Evolutionary conservation across 257 asterid genomes (phyloP), one percentile per base, ranked within the genome.

Genomic region (Solanum okadae): DNA sequence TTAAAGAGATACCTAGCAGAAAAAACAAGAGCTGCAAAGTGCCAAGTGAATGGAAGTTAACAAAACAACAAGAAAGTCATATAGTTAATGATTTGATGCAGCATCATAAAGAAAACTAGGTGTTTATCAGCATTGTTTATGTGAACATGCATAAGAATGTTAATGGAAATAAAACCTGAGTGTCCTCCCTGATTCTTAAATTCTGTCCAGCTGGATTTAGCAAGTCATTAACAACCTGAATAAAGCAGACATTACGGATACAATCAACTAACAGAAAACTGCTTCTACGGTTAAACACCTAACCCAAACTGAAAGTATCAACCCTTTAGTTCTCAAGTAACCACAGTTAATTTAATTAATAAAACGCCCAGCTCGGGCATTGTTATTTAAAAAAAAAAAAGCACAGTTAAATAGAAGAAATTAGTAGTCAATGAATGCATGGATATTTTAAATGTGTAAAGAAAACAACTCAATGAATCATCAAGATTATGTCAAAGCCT

Each of bases 131-230:
- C 86, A 46, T 5, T 81, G 35, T 76, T 76, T 81, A 81, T 9
- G 18, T 46, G 42, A 81, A 81, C 85, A 81, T 46, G 68, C 68
- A 81, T 81, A 27, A 81, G 27, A 46, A 81, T 81, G 18, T 81
- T 46, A 81, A 81, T 46, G 86, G 86, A 46, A 79, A 46, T 27
- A 16, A 90, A 87, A 97, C 99, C 98, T 97, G 99, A 49, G 95
- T 72, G 34, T 97, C 99, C 92, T 97, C 99, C 92, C 99, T 93
- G 81, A 97, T 94, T 91, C 98, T 93, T 92, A 97, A 89, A 93
- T 97, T 97, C 90, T 97, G 99, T 83, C 99, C 99, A 89, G 99
- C 98, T 87, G 99, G 99, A 94, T 97, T 97, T 91, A 97, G 92
- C 91, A 97, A 94, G 92, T 97, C 99, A 92, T 97, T 97, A 85